phyloP scores from a whole-genome alignment of 2,329 filamentous ascomycete species.

The Neopestalotiopsis sp. region DNA sequence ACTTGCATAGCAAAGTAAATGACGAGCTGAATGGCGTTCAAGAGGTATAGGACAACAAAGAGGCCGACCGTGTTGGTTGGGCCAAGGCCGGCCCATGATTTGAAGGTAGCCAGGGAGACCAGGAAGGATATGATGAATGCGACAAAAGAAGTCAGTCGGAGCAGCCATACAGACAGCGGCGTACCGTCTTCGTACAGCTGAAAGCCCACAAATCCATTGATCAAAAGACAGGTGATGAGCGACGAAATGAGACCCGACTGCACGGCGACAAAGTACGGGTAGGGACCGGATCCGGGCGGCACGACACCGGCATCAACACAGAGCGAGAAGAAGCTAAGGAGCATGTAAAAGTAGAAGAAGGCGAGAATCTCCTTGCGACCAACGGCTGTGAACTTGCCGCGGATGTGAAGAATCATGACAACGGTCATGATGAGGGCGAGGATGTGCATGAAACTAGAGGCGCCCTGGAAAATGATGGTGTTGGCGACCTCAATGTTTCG shows the following conservation, averaged over 20 bases:
- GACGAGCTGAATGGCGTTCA: slow-evolving; percentile 86
- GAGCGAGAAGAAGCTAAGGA: slow-evolving; percentile 86
- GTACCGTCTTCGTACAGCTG: slow-evolving; percentile 98
- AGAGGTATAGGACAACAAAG: slow-evolving; percentile 88
- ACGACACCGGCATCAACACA: slow-evolving; percentile 92
- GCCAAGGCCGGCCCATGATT: slow-evolving; percentile 83
- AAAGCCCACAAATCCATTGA: slow-evolving; percentile 98
- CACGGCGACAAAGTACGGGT: slow-evolving; percentile 88
- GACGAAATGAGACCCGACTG: slow-evolving; percentile 87
- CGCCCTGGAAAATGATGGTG: slow-evolving; percentile 97
- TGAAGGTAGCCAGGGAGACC: slow-evolving; percentile 90
- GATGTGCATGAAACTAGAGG: slow-evolving; percentile 91
- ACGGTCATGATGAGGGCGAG: slow-evolving; percentile 89
- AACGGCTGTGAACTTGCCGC: slow-evolving; percentile 97
- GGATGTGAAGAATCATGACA: slow-evolving; percentile 95
- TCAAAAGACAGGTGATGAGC: slow-evolving; percentile 84
- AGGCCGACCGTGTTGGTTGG: slow-evolving; percentile 87
- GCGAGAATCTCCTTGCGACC: slow-evolving; percentile 76
- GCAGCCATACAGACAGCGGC: slow-evolving; percentile 88
- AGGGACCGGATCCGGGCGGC: slow-evolving; percentile 78
- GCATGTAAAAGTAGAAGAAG: slow-evolving; percentile 97
- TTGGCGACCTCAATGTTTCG: slow-evolving; percentile 96
- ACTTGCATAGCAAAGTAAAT: slow-evolving; percentile 89
- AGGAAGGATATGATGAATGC: slow-evolving; percentile 89
- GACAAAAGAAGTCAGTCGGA: slow-evolving; percentile 76